Percentiles rank a stretch among this genome's conserved stretches.
phyloP scores from a whole-genome alignment of 768 basidiomycete species.

The Mycena venus region DNA sequence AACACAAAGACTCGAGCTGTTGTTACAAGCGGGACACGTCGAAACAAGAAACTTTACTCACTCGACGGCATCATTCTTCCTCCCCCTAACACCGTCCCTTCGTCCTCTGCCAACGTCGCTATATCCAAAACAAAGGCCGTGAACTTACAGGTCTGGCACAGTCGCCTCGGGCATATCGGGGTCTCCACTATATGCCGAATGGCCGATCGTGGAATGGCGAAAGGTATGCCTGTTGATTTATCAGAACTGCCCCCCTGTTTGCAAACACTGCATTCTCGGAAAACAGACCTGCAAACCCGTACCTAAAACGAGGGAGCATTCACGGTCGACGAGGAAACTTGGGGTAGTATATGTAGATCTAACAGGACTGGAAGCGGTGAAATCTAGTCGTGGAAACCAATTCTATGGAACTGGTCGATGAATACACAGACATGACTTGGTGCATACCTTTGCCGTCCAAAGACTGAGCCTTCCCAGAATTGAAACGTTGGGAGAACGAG shows the following conservation, averaged over 20 bases:
- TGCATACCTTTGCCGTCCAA: not conserved
- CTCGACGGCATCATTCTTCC: no score
- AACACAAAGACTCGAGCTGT: no score
- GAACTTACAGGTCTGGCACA: conserved; percentile 37
- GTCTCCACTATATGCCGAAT: conserved; percentile 19
- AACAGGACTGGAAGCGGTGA: conserved; percentile 23
- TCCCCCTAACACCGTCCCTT: no score
- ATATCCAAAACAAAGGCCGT: no score
- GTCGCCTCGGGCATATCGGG: conserved; percentile 33
- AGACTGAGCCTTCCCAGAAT: not conserved
- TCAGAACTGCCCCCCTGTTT: conserved; percentile 12
- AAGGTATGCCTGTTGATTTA: conserved; percentile 35
- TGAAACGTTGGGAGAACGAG: not conserved
- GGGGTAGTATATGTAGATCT: no score
- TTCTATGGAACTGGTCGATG: conserved; percentile 1
- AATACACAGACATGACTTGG: not conserved
- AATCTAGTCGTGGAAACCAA: not conserved
- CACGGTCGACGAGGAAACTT: conserved; percentile 6
- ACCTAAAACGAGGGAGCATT: conserved; percentile 18
- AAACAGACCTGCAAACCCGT: no score
- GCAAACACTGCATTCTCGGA: conserved; percentile 33
- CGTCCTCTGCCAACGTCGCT: no score
- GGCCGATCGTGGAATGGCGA: conserved; percentile 6
- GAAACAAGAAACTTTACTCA: no score
- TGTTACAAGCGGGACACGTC: no score